Conservation (phyloP, 768 basidiomycete species). For the Megacollybia marginata region DNA sequence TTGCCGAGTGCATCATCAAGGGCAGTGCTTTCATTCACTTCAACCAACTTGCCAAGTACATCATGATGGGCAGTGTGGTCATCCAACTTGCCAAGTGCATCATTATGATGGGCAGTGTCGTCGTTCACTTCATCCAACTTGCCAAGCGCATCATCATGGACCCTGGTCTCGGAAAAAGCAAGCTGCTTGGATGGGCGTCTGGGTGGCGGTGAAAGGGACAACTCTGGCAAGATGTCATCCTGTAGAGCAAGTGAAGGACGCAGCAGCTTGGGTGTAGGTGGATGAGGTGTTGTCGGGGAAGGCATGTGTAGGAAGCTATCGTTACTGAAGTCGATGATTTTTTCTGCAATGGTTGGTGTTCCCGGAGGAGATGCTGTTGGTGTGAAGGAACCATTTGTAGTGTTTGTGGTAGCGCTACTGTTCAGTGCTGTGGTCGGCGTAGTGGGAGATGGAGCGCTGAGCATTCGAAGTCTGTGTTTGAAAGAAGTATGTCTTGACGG, state of each 20-base stretch:
- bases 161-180: background rate
- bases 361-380: conserved; percentile 1
- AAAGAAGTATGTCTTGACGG: conserved; percentile 35
- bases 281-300: conserved; percentile 34
- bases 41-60: background rate
- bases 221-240: background rate
- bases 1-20: background rate
- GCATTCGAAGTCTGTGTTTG: conserved; percentile 59
- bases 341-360: conserved; percentile 1
- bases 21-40: too few species aligned
- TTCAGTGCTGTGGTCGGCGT: conserved; percentile 17
- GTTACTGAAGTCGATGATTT: conserved; percentile 27
- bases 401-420: background rate
- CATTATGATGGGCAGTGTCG: background rate
- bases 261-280: conserved; percentile 4
- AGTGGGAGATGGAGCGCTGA: conserved; percentile 48
- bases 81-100: background rate
- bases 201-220: conserved; percentile 18
- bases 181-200: conserved; percentile 15
- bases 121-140: too few species aligned
- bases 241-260: too few species aligned
- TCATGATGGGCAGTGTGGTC: background rate
- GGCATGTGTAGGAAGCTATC: conserved; percentile 52
- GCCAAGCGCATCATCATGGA: background rate
- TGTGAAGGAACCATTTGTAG: too few species aligned